Evolutionary conservation across 495 filamentous ascomycete species (phyloP).

Genomic region (Astrocystis sublimbata): DNA sequence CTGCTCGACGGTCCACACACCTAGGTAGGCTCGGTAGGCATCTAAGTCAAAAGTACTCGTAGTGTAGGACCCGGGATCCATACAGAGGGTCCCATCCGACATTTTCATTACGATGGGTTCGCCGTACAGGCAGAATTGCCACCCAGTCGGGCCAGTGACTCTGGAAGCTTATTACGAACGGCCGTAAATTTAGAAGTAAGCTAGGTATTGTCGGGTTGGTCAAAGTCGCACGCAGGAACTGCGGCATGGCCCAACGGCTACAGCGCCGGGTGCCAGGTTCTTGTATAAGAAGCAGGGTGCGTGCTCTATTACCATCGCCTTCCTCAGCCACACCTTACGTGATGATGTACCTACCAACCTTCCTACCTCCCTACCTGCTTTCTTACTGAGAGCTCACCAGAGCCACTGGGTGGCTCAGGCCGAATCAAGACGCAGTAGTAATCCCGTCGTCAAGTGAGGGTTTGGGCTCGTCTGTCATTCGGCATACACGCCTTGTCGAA

Average conservation of each 20-base stretch:
- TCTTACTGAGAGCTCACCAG: neutral
- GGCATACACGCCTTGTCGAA: neutral
- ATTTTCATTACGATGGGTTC: constrained; percentile 7
- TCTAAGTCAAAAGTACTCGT: no score
- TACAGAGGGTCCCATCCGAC: constrained; percentile 12
- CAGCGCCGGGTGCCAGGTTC: neutral
- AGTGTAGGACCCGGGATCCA: constrained; percentile 16
- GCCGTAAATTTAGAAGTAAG: neutral
- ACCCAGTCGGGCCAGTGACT: constrained; percentile 17
- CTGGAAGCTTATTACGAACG: constrained; percentile 17
- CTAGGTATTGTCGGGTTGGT: neutral
- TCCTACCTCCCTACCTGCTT: no score
- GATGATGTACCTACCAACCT: neutral
- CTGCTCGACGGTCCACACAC: neutral
- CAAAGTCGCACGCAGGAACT: neutral
- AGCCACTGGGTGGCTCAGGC: neutral
- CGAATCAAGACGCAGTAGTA: neutral
- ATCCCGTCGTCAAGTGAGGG: constrained; percentile 1
- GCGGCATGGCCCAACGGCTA: neutral
- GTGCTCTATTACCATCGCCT: neutral
- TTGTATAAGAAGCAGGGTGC: neutral
- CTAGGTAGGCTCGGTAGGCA: constrained; percentile 3
- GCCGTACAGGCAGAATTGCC: constrained; percentile 14
- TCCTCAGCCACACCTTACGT: neutral
- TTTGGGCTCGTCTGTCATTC: neutral